A percentile compares a stretch with the other conserved stretches of the same genome.
Conservation (phyloP, 176 grass and related monocot species). For the Carex parvula region DNA sequence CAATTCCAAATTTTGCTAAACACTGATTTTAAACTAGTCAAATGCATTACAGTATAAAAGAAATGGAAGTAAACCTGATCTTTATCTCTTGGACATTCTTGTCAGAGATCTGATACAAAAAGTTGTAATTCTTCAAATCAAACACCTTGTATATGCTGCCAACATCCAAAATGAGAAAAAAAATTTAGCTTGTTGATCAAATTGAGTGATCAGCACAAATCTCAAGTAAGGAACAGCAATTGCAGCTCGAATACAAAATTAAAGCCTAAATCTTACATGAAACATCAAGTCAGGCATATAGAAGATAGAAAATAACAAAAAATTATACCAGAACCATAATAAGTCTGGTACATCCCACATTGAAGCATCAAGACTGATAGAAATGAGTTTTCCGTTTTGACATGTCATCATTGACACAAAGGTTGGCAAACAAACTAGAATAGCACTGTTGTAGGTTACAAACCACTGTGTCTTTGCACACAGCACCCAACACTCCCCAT, state of each 20-base stretch:
- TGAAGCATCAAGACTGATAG: not conserved
- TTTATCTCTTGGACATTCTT: conserved; percentile 95
- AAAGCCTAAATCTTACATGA: not conserved
- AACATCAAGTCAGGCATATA: not conserved
- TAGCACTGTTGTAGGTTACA: not conserved
- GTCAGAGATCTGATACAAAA: conserved; percentile 79
- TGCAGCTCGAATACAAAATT: not conserved
- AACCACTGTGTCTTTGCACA: not conserved
- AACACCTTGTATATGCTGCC: conserved; percentile 92
- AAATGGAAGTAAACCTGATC: conserved; percentile 57
- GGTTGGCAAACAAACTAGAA: not conserved
- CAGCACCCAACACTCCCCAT: not conserved
- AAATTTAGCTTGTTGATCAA: not conserved
- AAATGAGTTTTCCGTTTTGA: not conserved
- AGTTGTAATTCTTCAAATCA: conserved; percentile 94
- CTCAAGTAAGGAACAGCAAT: not conserved
- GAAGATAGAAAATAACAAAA: not conserved
- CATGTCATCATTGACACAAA: not conserved
- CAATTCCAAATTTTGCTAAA: not conserved
- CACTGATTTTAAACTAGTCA: not conserved
- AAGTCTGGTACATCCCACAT: not conserved
- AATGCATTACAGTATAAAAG: not conserved
- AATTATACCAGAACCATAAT: not conserved
- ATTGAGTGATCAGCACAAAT: not conserved
- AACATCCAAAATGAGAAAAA: not conserved